A percentile compares a stretch with the other conserved stretches of the same genome.
phyloP scores from a whole-genome alignment of 1,284 basidiomycete species.

The Ganoderma resinaceum region DNA sequence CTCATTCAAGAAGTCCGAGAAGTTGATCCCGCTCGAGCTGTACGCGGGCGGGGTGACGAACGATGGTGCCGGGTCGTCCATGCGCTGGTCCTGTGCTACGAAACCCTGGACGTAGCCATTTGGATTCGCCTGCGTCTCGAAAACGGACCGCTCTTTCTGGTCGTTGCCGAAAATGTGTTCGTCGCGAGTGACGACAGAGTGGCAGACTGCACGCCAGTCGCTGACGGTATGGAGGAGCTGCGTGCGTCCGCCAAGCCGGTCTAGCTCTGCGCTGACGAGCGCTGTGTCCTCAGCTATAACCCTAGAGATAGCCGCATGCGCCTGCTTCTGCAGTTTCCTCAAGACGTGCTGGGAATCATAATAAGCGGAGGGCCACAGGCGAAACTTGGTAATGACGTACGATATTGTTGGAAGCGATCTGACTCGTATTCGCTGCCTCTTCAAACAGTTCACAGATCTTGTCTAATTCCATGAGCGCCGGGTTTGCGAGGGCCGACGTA shows the following conservation, averaged over 20 bases:
- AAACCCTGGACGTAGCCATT: slow-evolving; percentile 43
- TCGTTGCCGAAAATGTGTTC: not conserved
- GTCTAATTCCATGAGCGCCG: slow-evolving; percentile 66
- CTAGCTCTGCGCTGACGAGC: slow-evolving; percentile 57
- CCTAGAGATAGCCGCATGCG: slow-evolving; percentile 54
- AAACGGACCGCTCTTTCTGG: slow-evolving; percentile 12
- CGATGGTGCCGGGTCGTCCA: slow-evolving; percentile 26
- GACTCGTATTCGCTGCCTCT: slow-evolving; percentile 52
- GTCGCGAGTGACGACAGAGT: not conserved
- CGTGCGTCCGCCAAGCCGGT: slow-evolving; percentile 69
- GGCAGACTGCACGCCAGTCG: slow-evolving; percentile 21
- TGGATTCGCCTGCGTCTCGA: slow-evolving; percentile 22
- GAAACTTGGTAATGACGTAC: slow-evolving; percentile 42
- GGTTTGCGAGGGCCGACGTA: slow-evolving; percentile 56
- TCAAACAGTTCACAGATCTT: slow-evolving; percentile 57
- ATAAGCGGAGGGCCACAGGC: not conserved
- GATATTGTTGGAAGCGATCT: slow-evolving; percentile 55
- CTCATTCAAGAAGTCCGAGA: slow-evolving; percentile 4
- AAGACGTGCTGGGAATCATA: slow-evolving; percentile 51
- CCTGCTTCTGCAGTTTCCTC: slow-evolving; percentile 57
- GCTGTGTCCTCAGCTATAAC: slow-evolving; percentile 39
- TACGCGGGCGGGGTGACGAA: slow-evolving; percentile 5
- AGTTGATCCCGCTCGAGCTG: slow-evolving; percentile 4
- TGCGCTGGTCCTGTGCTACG: slow-evolving; percentile 48
- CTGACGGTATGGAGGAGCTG: slow-evolving; percentile 37